These are phyloP conservation scores for Aegilops longissima DNA, from an alignment of 176 grass and related monocot species.

Conservation along the genomic window DNA sequence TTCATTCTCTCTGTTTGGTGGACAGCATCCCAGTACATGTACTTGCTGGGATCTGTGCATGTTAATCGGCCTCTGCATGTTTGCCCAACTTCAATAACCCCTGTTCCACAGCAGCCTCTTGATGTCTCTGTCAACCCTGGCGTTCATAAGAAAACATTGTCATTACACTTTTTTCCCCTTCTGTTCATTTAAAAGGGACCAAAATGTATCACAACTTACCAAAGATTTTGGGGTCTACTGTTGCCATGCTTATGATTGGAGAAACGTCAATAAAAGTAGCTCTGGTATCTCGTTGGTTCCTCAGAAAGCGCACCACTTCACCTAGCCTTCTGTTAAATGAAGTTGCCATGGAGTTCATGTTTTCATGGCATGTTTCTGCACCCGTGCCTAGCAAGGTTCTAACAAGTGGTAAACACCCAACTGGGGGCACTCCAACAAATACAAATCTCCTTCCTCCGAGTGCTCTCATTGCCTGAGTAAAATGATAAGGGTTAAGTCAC, in stretches of 20 bases:
- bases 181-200: background rate
- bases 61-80: slow-evolving; percentile 54
- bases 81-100: slow-evolving; percentile 58
- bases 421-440: slow-evolving; percentile 49
- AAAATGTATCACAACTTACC: slow-evolving; percentile 38
- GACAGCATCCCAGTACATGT: slow-evolving; percentile 74
- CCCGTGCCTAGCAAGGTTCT: slow-evolving; percentile 47
- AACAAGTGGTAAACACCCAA: slow-evolving; percentile 59
- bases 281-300: slow-evolving; percentile 33
- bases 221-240: slow-evolving; percentile 35
- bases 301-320: slow-evolving; percentile 33
- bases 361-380: slow-evolving; percentile 44
- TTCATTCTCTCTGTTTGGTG: slow-evolving; percentile 71
- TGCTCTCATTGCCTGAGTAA: slow-evolving; percentile 48
- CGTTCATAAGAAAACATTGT: slow-evolving; percentile 18
- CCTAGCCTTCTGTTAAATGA: slow-evolving; percentile 59
- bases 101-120: slow-evolving; percentile 69
- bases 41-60: slow-evolving; percentile 60
- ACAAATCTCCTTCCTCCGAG: slow-evolving; percentile 59
- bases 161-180: background rate
- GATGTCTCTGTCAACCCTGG: slow-evolving; percentile 50
- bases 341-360: slow-evolving; percentile 44
- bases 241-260: slow-evolving; percentile 39
- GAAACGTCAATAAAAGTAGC: slow-evolving; percentile 44
- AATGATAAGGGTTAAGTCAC: background rate